Conservation (phyloP, 2,329 filamentous ascomycete genomes). For the Xylariaceae sp. region DNA sequence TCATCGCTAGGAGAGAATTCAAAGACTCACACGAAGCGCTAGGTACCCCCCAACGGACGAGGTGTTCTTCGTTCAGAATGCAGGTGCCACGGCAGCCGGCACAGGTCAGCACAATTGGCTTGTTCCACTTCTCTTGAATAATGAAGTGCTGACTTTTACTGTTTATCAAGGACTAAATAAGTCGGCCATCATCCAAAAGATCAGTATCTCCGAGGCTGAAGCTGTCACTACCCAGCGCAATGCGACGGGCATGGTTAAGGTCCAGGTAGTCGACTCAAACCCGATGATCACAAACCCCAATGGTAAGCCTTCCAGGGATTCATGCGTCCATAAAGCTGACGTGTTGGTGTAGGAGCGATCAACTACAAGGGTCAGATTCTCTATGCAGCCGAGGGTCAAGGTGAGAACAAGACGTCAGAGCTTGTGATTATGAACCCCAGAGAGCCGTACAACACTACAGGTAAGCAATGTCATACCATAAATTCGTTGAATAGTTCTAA, state of each 20-base stretch:
- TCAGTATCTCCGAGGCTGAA: constrained; percentile 52
- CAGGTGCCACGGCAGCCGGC: constrained; percentile 52
- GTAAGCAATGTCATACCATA: constrained; percentile 32
- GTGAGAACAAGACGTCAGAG: constrained; percentile 47
- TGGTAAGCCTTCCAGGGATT: constrained; percentile 40
- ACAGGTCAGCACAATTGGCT: constrained; percentile 42
- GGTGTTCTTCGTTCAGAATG: constrained; percentile 61
- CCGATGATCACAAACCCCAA: constrained; percentile 58
- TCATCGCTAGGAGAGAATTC: background rate
- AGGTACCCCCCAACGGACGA: constrained; percentile 54
- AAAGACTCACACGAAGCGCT: constrained; percentile 2
- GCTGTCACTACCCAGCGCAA: constrained; percentile 46
- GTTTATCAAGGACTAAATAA: constrained; percentile 49
- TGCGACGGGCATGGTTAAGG: constrained; percentile 47
- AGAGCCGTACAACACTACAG: constrained; percentile 57
- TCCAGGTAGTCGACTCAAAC: constrained; percentile 49
- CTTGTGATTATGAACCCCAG: constrained; percentile 51
- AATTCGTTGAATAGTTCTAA: constrained; percentile 4
- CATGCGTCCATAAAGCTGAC: background rate
- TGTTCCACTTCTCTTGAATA: background rate
- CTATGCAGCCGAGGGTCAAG: constrained; percentile 58
- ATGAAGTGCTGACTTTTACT: constrained; percentile 19
- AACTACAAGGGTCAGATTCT: constrained; percentile 57
- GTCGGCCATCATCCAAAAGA: constrained; percentile 57
- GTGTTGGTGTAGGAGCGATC: constrained; percentile 48